Percentiles rank a stretch among this genome's conserved stretches.
These are phyloP conservation scores for Fomitopsis serialis DNA, from an alignment of 768 basidiomycete genomes.

Conservation along the genomic window DNA sequence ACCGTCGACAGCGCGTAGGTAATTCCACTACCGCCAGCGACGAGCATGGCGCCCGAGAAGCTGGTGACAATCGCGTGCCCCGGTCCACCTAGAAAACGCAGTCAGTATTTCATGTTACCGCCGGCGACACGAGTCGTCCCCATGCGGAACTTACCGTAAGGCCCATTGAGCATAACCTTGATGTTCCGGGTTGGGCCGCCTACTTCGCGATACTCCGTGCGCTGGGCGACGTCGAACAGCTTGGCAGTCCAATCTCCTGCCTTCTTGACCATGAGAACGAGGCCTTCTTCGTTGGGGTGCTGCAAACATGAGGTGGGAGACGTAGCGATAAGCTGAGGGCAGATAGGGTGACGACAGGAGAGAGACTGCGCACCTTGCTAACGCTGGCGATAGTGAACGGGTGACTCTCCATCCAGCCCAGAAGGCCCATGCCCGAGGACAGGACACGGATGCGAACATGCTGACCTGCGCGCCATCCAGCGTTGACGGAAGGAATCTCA, in stretches of 20 bases:
- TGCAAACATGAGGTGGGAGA: neutral
- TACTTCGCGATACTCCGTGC: slow-evolving; percentile 6
- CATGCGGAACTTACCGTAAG: slow-evolving; percentile 35
- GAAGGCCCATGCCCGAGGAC: slow-evolving; percentile 28
- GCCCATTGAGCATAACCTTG: slow-evolving; percentile 47
- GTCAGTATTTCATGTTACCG: neutral
- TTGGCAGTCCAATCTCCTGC: slow-evolving; percentile 44
- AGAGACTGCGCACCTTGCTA: slow-evolving; percentile 1
- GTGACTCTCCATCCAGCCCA: slow-evolving; percentile 38
- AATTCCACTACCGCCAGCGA: slow-evolving; percentile 60
- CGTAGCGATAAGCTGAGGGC: neutral
- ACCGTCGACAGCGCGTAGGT: slow-evolving; percentile 47
- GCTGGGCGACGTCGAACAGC: slow-evolving; percentile 34
- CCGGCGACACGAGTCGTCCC: neutral
- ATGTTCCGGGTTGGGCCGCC: slow-evolving; percentile 14
- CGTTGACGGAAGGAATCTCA: slow-evolving; percentile 37
- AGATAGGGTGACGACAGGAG: neutral
- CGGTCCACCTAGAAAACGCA: slow-evolving; percentile 29
- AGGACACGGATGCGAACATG: slow-evolving; percentile 51
- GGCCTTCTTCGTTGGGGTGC: slow-evolving; percentile 20
- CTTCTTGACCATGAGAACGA: slow-evolving; percentile 47
- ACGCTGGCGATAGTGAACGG: slow-evolving; percentile 14
- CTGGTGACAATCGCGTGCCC: slow-evolving; percentile 42
- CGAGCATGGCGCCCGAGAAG: slow-evolving; percentile 49
- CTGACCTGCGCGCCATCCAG: slow-evolving; percentile 57